Evolutionary conservation across 2,329 filamentous ascomycete species (phyloP).

Genomic region (Sporothrix euskadiensis): DNA sequence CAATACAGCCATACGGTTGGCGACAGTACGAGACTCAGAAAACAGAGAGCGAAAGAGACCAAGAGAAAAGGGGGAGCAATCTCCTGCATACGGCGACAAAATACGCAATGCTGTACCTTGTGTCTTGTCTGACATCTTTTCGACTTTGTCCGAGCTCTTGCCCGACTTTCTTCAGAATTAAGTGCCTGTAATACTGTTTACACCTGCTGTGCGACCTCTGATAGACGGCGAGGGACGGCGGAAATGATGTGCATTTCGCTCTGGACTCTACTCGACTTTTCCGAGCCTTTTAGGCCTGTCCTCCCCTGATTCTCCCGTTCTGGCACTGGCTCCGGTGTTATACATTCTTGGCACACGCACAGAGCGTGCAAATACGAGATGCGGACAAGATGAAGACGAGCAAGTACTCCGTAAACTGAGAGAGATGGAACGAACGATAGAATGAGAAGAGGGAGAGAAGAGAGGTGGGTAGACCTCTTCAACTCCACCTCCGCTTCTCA

Average conservation of each 20-base stretch:
- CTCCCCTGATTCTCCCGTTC: neutral
- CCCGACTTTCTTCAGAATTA: neutral
- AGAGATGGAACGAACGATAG: too few relatives aligned
- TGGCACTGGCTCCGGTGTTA: neutral
- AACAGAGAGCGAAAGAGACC: neutral
- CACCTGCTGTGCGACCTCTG: neutral
- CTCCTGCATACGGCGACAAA: neutral
- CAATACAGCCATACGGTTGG: conserved; percentile 19
- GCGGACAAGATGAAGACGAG: neutral
- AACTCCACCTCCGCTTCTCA: neutral
- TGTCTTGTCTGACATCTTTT: neutral
- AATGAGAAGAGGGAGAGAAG: neutral
- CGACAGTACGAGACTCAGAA: conserved; percentile 17
- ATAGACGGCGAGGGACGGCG: neutral
- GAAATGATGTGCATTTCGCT: conserved; percentile 2
- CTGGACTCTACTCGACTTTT: neutral
- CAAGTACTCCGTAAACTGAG: neutral
- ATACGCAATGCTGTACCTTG: conserved; percentile 7
- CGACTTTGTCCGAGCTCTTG: neutral
- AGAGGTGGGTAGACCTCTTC: neutral
- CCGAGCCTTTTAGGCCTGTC: neutral
- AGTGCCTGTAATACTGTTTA: neutral
- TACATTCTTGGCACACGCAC: neutral
- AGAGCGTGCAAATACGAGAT: neutral
- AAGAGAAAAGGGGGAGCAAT: neutral